phyloP scores from a whole-genome alignment of 208 protist species.

The Phytomonas serpens region DNA sequence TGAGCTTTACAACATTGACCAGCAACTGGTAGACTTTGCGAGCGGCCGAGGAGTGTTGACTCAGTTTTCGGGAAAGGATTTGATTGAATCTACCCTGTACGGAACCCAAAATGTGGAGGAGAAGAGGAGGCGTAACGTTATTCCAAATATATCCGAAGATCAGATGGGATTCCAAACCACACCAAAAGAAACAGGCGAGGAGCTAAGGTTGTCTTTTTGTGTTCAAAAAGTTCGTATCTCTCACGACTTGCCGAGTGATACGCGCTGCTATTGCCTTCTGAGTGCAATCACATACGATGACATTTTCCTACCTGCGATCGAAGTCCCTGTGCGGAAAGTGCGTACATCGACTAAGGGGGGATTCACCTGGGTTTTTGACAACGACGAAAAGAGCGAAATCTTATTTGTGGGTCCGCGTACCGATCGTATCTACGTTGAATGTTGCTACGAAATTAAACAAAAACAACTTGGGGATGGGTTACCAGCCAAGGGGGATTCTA shows the following conservation, averaged over 20 bases:
- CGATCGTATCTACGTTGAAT: conserved; percentile 70
- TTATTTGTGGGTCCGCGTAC: conserved; percentile 27
- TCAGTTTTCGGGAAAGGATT: conserved; percentile 23
- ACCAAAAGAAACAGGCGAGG: conserved; percentile 7
- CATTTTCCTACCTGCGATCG: conserved; percentile 48
- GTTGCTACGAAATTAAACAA: conserved; percentile 52
- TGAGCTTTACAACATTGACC: conserved; percentile 18
- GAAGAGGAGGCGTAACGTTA: conserved; percentile 48
- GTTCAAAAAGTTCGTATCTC: conserved; percentile 49
- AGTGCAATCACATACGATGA: conserved; percentile 37
- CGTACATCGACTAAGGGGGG: conserved; percentile 23
- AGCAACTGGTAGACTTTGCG: conserved; percentile 24
- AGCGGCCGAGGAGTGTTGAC: conserved; percentile 13
- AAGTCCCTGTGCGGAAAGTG: conserved; percentile 33
- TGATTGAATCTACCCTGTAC: conserved; percentile 39
- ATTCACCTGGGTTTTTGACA: conserved; percentile 60
- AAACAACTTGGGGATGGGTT: neutral
- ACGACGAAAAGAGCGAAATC: conserved; percentile 18
- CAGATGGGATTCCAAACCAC: conserved; percentile 13
- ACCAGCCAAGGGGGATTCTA: conserved; percentile 11
- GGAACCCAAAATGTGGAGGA: conserved; percentile 41
- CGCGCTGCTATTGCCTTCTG: conserved; percentile 65
- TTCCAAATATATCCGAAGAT: conserved; percentile 25
- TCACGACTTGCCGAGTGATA: conserved; percentile 16
- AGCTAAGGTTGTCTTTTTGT: conserved; percentile 18